phyloP scores from a whole-genome alignment of 257 asterid genomes.

The Solanum piurae region DNA sequence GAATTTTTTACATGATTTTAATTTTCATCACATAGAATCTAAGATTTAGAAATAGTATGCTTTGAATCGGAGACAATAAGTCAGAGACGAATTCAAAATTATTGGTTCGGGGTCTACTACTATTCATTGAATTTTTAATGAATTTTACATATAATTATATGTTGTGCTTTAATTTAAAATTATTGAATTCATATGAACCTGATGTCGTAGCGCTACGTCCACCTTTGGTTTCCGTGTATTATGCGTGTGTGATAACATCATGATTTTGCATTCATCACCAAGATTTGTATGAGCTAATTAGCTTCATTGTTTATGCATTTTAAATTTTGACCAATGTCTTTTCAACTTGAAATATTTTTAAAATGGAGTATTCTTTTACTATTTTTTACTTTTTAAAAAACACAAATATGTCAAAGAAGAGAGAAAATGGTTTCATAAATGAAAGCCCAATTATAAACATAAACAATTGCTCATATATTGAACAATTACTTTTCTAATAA shows the following conservation, averaged over 20 bases:
- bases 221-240: not conserved
- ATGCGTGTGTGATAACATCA: not conserved
- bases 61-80: not conserved
- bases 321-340: not conserved
- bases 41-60: not conserved
- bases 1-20: not conserved
- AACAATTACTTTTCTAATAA: too few species aligned
- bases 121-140: not conserved
- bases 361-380: not conserved
- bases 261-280: not conserved
- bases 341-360: not conserved
- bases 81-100: not conserved
- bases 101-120: not conserved
- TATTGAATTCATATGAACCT: not conserved
- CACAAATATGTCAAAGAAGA: not conserved
- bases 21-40: not conserved
- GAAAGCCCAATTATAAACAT: not conserved
- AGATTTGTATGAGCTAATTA: slow-evolving; percentile 1
- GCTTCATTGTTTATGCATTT: not conserved
- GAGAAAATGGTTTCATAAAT: not conserved
- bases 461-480: too few species aligned
- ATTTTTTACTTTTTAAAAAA: not conserved
- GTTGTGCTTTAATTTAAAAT: not conserved
- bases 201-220: not conserved
- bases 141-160: not conserved